Base-by-base conservation (phyloP, 1,284 basidiomycete genomes). In the Entoloma clypeatum region DNA sequence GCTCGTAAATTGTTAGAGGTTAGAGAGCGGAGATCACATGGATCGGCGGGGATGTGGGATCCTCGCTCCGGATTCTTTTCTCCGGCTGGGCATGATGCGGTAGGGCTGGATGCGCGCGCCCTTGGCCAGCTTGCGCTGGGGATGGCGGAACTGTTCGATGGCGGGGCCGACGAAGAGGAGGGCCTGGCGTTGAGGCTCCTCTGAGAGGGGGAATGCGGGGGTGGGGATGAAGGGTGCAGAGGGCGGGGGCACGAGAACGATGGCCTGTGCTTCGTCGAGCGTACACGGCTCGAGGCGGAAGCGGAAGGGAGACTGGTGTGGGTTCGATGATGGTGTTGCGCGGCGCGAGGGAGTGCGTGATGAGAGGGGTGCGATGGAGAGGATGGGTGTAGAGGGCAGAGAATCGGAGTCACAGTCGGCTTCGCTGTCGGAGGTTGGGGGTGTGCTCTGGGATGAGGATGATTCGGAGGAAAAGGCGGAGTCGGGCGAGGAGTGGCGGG, bases 101-200 rank as follows among this genome's bases (percentile, higher is more conserved):
- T 81, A 82, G 0, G 79, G 79, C 48, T 75, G 72, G 13, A 81
- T 47, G 28, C 74, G 65, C 2, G 71, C 65, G 24, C 72, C 71
- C 48, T 68, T 68, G 16, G 67, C 60, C 16, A 76, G 48, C 36
- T 59, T 66, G 23, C 65, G 59, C 30, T 64, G 53, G 2, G 69
- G 63, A 9, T 65, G 59, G 33, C 67, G 68, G 43, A 71, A 51
- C 26, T 55, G 55, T 22, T 65, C 57, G 13, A 75, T 52, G 1
- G 69, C 66, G 3, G 63, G 59, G 2, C 76, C 77, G 18, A 74
- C 62, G 34, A 77, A 58, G 14, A 79, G 61, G 19, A 73, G 53
- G 0, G 65, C 60, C 34, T 56, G 49, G 27, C 51, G 59, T 46
- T 46, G 43, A 48, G 49, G 44, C 43, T 40, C 27, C 42, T 32